Percentiles rank a stretch among this genome's conserved stretches.
These are phyloP conservation scores for Cyanidium caldarium DNA, from an alignment of 23 red algal species.

Conservation along the genomic window DNA sequence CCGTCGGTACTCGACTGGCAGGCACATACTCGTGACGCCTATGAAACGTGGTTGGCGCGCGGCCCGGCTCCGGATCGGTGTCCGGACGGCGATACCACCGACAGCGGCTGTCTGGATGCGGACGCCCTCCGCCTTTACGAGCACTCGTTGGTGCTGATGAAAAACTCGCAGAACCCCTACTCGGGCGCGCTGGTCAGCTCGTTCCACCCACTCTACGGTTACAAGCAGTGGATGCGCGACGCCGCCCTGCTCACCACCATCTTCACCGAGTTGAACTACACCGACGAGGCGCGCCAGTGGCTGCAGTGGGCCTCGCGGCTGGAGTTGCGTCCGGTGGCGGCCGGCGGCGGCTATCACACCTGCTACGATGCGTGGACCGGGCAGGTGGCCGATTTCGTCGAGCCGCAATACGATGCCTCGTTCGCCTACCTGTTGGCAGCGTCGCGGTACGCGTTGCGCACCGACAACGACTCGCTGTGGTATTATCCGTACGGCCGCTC, in stretches of 20 bases:
- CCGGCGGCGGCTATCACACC: conserved; percentile 3
- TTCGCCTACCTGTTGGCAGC: too few species aligned
- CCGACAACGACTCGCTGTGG: too few species aligned
- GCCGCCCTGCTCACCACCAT: neutral
- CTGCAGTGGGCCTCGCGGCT: neutral
- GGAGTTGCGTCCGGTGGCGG: neutral
- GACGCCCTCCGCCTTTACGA: neutral
- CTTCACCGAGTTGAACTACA: neutral
- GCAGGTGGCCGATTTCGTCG: too few species aligned
- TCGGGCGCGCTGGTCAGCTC: neutral
- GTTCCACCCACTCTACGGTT: conserved; percentile 1
- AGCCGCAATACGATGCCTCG: too few species aligned
- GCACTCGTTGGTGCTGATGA: neutral
- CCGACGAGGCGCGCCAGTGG: neutral
- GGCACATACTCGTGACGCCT: too few species aligned
- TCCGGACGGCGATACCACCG: too few species aligned
- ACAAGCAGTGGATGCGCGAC: conserved; percentile 7
- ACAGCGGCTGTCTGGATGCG: neutral
- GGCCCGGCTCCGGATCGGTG: too few species aligned
- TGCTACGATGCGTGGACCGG: too few species aligned
- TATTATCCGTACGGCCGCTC: too few species aligned
- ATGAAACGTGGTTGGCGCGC: too few species aligned
- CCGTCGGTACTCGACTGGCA: too few species aligned
- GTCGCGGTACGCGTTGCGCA: too few species aligned
- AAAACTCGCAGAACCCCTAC: conserved; percentile 2